These are phyloP conservation scores for Suillus clintonianus DNA, from an alignment of 768 basidiomycete species.

Conservation along the genomic window DNA sequence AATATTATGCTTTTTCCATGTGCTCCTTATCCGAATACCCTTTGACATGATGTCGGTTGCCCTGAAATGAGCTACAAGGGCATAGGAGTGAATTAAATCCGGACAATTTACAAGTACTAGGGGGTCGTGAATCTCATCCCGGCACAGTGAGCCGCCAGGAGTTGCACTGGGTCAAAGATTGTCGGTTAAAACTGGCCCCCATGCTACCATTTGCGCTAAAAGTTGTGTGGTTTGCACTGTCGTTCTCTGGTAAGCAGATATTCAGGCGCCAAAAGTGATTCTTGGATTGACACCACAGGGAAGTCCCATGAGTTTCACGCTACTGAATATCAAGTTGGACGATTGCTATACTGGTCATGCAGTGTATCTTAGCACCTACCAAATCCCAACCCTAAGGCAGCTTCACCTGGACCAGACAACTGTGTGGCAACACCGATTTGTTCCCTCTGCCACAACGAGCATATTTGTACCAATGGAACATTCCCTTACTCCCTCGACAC, in stretches of 20 bases:
- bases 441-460: too few relatives aligned
- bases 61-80: not conserved
- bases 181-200: not conserved
- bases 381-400: too few relatives aligned
- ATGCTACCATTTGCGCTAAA: conserved; percentile 63
- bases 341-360: too few relatives aligned
- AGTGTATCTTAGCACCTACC: too few relatives aligned
- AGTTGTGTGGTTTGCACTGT: conserved; percentile 59
- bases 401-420: too few relatives aligned
- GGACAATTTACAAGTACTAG: not conserved
- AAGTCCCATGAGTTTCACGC: too few relatives aligned
- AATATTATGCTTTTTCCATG: not conserved
- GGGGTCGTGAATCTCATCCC: not conserved
- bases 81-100: not conserved
- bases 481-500: too few relatives aligned
- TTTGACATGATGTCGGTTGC: not conserved
- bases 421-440: too few relatives aligned
- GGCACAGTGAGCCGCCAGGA: not conserved
- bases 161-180: not conserved
- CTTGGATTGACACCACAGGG: not conserved
- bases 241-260: conserved; percentile 49
- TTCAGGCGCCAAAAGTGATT: not conserved
- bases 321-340: too few relatives aligned
- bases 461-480: too few relatives aligned
- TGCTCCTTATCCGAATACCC: not conserved